Base-by-base conservation (phyloP, 805 yeast genomes). In the Lachancea sp. region DNA sequence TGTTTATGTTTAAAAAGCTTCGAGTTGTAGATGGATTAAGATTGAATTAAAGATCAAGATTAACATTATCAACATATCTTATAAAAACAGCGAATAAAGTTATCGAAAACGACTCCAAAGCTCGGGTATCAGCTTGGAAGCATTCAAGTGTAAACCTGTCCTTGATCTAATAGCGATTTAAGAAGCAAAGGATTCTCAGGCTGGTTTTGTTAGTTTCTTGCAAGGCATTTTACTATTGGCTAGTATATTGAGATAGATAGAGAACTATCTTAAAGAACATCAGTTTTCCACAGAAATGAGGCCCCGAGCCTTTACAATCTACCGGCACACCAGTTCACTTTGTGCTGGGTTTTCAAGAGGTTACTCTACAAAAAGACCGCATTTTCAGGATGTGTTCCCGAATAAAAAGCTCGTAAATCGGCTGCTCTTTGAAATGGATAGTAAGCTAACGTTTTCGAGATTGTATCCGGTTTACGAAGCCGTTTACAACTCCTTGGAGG, bases 401-500 rank as follows among this genome's bases (percentile, higher is more conserved):
- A 68, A 74, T 17, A 76, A 76, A 58, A 74, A 74, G 46, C 65
- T 74, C 19, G 60, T 83, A 40, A 82, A 81, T 50, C 66, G 77
- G 41, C 68, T 81, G 16, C 66, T 85, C 6, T 85, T 84, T 58
- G 90, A 85, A 55, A 68, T 78, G 49, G 85, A 83, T 58, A 70
- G 84, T 36, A 65, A 78, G 38, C 67, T 79, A 34, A 69, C 79
- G 1, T 78, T 75, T 51, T 61, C 63, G 11, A 79, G 77, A 55
- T 70, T 80, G 26, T 56, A 79, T 35, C 81, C 82, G 1, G 71
- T 78, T 0, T 71, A 78, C 45, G 71, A 74, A 50, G 47, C 71
- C 0, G 60, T 84, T 2, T 84, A 84, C 56, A 61, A 69, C 12
- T 57, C 66, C 25, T 48, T 78, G 34, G 79, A 72, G 44, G 48